These are phyloP conservation scores for Kuraishia hungarica DNA, from an alignment of 805 yeast species.

Conservation along the genomic window DNA sequence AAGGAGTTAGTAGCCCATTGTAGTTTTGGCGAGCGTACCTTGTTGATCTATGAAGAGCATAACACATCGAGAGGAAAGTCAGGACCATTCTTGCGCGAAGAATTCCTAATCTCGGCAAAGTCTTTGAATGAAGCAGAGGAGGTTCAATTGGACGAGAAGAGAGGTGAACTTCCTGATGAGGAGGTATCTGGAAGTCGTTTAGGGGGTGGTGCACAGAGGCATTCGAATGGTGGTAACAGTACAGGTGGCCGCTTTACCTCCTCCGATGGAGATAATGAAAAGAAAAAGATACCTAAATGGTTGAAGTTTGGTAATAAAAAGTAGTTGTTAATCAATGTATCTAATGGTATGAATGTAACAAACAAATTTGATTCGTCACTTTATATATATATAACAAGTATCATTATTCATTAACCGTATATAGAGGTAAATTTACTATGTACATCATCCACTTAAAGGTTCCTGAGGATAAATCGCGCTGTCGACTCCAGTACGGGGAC, in stretches of 20 bases:
- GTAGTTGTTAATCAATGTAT: background rate
- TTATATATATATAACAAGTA: background rate
- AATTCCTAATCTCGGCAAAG: conserved; percentile 15
- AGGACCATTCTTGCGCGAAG: conserved; percentile 15
- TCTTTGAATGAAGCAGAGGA: conserved; percentile 16
- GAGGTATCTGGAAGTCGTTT: background rate
- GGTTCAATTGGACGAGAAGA: conserved; percentile 11
- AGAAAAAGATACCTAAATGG: conserved; percentile 4
- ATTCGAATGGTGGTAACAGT: background rate
- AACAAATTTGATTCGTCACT: too few relatives aligned
- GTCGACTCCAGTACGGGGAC: background rate
- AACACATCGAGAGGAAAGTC: conserved; percentile 6
- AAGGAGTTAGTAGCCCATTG: conserved; percentile 26
- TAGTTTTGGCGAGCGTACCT: conserved; percentile 29
- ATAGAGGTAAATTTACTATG: background rate
- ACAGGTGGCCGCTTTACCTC: background rate
- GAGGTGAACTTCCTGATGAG: conserved; percentile 7
- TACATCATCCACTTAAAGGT: background rate
- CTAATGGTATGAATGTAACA: too few relatives aligned
- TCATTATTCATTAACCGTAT: background rate
- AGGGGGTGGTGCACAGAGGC: background rate
- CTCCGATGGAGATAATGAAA: background rate
- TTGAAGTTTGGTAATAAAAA: conserved; percentile 3
- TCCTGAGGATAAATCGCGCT: background rate
- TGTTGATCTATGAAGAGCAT: conserved; percentile 14